A percentile compares a stretch with the other conserved stretches of the same genome.
phyloP scores from a whole-genome alignment of 1,139 yeast species.

The Geotrichum reessii region DNA sequence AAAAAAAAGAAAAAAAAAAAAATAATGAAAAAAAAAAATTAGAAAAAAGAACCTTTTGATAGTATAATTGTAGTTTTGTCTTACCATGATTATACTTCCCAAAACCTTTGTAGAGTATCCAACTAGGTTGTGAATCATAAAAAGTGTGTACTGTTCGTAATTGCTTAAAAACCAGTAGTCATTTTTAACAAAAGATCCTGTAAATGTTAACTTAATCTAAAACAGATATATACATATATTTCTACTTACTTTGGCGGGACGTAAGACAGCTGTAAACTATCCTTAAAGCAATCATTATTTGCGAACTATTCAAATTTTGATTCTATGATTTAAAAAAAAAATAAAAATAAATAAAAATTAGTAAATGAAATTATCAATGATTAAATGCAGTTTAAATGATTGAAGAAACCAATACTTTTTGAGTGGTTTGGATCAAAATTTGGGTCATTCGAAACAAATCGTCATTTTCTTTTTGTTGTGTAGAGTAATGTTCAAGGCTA shows the following conservation, averaged over 20 bases:
- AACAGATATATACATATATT: too few species aligned
- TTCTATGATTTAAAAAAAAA: neutral
- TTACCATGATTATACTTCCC: constrained; percentile 10
- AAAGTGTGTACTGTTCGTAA: neutral
- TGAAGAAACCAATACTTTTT: too few species aligned
- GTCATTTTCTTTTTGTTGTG: neutral
- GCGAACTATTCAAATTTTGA: neutral
- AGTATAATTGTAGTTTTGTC: too few species aligned
- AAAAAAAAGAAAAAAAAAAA: neutral
- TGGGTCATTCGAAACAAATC: neutral
- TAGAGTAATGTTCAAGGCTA: neutral
- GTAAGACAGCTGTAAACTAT: neutral
- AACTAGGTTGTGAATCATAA: constrained; percentile 5
- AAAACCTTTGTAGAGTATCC: constrained; percentile 1
- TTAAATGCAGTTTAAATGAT: too few species aligned
- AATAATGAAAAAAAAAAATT: neutral
- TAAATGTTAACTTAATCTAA: neutral
- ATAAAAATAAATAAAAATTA: too few species aligned
- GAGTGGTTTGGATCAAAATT: neutral
- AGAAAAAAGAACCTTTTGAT: too few species aligned
- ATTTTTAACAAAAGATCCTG: neutral
- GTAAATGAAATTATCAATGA: too few species aligned
- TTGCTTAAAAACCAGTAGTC: constrained; percentile 6
- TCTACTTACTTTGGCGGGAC: neutral
- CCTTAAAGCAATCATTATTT: neutral